phyloP scores from a whole-genome alignment of 805 yeast genomes.

The Metschnikowia peoriensis region DNA sequence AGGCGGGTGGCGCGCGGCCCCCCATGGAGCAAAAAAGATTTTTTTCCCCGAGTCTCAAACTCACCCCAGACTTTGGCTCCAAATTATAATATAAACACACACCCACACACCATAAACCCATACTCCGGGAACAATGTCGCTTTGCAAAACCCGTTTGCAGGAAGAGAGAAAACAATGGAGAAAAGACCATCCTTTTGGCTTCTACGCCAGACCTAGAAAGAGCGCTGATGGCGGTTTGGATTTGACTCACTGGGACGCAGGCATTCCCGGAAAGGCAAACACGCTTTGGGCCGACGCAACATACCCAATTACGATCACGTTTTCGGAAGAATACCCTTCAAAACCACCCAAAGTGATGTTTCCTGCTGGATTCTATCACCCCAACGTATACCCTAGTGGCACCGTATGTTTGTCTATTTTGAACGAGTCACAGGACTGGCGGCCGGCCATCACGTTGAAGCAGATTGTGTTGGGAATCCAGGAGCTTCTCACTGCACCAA shows the following conservation, averaged over 20 bases:
- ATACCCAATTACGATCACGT: slow-evolving; percentile 76
- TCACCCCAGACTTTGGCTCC: slow-evolving; percentile 2
- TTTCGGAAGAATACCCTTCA: slow-evolving; percentile 92
- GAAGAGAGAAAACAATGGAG: slow-evolving; percentile 98
- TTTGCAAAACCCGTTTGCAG: slow-evolving; percentile 80
- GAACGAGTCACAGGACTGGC: slow-evolving; percentile 96
- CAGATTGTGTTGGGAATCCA: slow-evolving; percentile 91
- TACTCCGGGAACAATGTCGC: slow-evolving; percentile 33
- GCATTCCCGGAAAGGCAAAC: slow-evolving; percentile 88
- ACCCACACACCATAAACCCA: background rate
- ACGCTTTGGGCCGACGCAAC: slow-evolving; percentile 92
- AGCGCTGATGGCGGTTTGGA: slow-evolving; percentile 80
- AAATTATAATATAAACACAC: too few species aligned
- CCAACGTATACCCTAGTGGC: slow-evolving; percentile 96
- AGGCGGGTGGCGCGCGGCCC: slow-evolving; percentile 1
- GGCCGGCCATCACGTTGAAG: slow-evolving; percentile 91
- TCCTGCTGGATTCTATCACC: slow-evolving; percentile 90
- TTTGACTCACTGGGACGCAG: slow-evolving; percentile 87
- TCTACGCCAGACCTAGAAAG: slow-evolving; percentile 86
- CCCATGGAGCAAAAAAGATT: background rate
- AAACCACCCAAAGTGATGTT: slow-evolving; percentile 94
- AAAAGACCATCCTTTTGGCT: slow-evolving; percentile 97
- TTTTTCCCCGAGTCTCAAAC: background rate
- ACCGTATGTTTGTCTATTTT: slow-evolving; percentile 90
- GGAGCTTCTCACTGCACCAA: slow-evolving; percentile 84